These are phyloP conservation scores for Kazachstania africana DNA, from an alignment of 805 yeast genomes.

Conservation along the genomic window DNA sequence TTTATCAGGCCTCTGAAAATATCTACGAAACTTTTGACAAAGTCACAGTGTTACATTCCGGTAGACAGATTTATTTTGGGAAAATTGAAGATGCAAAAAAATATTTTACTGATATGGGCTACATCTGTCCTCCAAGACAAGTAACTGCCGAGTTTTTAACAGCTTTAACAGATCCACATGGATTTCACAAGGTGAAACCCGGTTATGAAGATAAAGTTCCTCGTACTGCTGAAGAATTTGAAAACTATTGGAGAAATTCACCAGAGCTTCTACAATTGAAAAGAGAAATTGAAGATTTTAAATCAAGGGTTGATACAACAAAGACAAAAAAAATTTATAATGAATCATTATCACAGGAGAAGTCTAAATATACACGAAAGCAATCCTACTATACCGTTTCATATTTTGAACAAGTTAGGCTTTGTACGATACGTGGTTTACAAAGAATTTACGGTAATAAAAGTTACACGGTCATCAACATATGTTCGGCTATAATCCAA, in stretches of 20 bases:
- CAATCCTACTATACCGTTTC: slow-evolving; percentile 20
- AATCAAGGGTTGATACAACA: slow-evolving; percentile 19
- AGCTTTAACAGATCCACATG: slow-evolving; percentile 48
- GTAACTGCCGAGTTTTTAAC: slow-evolving; percentile 53
- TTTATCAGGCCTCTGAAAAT: slow-evolving; percentile 47
- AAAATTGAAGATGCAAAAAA: slow-evolving; percentile 35
- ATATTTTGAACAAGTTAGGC: slow-evolving; percentile 35
- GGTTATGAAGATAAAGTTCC: slow-evolving; percentile 45
- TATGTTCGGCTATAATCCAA: slow-evolving; percentile 31
- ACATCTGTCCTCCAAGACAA: slow-evolving; percentile 43
- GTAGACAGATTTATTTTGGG: slow-evolving; percentile 48
- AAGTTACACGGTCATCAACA: slow-evolving; percentile 32
- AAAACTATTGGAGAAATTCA: slow-evolving; percentile 33
- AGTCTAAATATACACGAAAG: slow-evolving; percentile 14
- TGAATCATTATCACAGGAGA: slow-evolving; percentile 20
- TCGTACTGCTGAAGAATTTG: slow-evolving; percentile 46
- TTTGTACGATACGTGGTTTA: slow-evolving; percentile 40
- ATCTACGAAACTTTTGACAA: slow-evolving; percentile 44
- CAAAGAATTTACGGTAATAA: slow-evolving; percentile 48
- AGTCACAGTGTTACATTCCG: slow-evolving; percentile 39
- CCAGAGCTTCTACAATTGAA: slow-evolving; percentile 28
- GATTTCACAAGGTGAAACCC: slow-evolving; percentile 24
- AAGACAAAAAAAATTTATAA: slow-evolving; percentile 27
- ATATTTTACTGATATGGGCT: slow-evolving; percentile 51
- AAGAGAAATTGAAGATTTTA: slow-evolving; percentile 32